Percentiles rank a stretch among this genome's conserved stretches.
These are phyloP conservation scores for Eragrostis nindensis DNA, from an alignment of 176 grass and related monocot genomes.

Conservation along the genomic window DNA sequence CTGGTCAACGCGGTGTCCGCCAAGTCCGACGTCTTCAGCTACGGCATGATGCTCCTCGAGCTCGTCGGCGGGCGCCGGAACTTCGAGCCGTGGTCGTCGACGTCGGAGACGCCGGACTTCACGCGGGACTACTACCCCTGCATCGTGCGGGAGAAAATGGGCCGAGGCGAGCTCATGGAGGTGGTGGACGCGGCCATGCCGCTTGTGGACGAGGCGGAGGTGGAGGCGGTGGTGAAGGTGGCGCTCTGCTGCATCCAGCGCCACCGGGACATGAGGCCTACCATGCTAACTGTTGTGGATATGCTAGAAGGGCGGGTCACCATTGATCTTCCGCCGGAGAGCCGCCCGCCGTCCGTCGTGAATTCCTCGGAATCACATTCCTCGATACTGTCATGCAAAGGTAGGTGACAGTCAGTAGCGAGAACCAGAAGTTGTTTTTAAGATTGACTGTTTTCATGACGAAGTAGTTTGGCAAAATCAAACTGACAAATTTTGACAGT, in stretches of 20 bases:
- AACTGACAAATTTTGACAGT: too few relatives aligned
- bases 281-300: slow-evolving; percentile 39
- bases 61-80: slow-evolving; percentile 55
- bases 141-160: slow-evolving; percentile 37
- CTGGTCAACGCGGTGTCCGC: slow-evolving; percentile 43
- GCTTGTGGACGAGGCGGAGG: slow-evolving; percentile 26
- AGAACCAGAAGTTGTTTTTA: too few relatives aligned
- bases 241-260: slow-evolving; percentile 53
- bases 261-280: slow-evolving; percentile 46
- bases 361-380: slow-evolving; percentile 14
- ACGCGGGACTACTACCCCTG: slow-evolving; percentile 36
- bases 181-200: slow-evolving; percentile 45
- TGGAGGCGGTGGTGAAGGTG: slow-evolving; percentile 36
- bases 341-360: slow-evolving; percentile 27
- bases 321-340: slow-evolving; percentile 44
- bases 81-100: slow-evolving; percentile 46
- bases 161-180: slow-evolving; percentile 39
- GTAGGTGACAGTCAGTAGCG: too few relatives aligned
- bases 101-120: neutral
- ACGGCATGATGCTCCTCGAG: slow-evolving; percentile 37
- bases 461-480: too few relatives aligned
- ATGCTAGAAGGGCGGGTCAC: slow-evolving; percentile 47
- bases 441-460: too few relatives aligned
- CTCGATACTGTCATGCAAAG: neutral
- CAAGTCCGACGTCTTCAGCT: slow-evolving; percentile 57